Base-by-base conservation (phyloP, 768 basidiomycete species). In the Boletus tomentosulus region DNA sequence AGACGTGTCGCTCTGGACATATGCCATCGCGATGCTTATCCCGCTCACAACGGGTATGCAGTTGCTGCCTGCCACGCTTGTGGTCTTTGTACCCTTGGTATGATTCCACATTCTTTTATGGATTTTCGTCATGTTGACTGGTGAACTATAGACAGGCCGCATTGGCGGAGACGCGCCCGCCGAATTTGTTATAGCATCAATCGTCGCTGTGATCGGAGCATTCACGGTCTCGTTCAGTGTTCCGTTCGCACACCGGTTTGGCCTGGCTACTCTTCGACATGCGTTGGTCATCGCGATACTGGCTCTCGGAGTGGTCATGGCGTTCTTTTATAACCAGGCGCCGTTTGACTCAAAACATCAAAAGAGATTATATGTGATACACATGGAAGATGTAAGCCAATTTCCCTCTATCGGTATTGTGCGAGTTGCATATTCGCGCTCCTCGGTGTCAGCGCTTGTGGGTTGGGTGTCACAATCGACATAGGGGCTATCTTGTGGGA, bases 1-100 rank as follows among this genome's bases (percentile, higher is more conserved):
- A 12, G 66, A 63, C 1, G 70, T 89, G 27, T 80, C 84, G 41
- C 68, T 88, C 39, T 73, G 75, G 71, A 79, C 80, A 2, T 93
- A 94, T 63, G 80, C 76, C 0, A 45, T 90, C 22, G 89, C 78
- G 0, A 79, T 82, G 70, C 53, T 73, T 11, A 64, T 81, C 41
- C 84, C 83, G 8, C 66, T 89, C 25, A 63, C 83, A 10, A 74
- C 79, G 0, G 85, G 87, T 22, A 70, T 78, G 0, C 76, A 88
- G 60, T 63, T 89, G 33, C 64, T 83, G 37, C 67, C 79, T 39
- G 77, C 83, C 6, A 82, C 87, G 3, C 61, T 91, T 41, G 89
- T 95, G 43, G 87, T 98, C 22, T 97, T 98, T 62, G 91, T 96
- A 0, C 96, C 96, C 7, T 70, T 97, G 63, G 89, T 89, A 57